Conservation (phyloP, 768 basidiomycete genomes). For the Suillus paluster region DNA sequence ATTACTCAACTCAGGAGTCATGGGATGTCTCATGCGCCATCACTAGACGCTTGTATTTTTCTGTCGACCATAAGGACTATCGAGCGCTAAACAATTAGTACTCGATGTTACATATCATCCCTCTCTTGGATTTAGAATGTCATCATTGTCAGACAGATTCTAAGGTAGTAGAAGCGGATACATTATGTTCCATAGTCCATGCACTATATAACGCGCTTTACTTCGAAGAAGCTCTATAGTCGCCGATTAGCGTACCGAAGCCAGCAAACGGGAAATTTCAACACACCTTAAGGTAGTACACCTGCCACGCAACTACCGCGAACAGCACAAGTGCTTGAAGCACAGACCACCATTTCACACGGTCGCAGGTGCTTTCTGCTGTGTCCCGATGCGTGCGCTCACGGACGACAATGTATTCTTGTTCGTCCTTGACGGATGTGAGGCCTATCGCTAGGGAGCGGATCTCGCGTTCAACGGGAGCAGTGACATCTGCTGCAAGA, state of each 20-base stretch:
- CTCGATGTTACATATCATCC: not conserved
- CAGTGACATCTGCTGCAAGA: slow-evolving; percentile 67
- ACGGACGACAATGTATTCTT: slow-evolving; percentile 96
- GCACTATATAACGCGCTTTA: slow-evolving; percentile 77
- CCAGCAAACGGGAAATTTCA: not conserved
- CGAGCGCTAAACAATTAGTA: not conserved
- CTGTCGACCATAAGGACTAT: not conserved
- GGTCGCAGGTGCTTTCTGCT: slow-evolving; percentile 88
- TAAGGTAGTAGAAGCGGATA: not conserved
- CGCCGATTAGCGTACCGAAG: slow-evolving; percentile 46
- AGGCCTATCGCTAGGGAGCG: slow-evolving; percentile 81
- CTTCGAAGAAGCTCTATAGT: slow-evolving; percentile 70
- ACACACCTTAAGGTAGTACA: slow-evolving; percentile 90
- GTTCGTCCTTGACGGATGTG: slow-evolving; percentile 94
- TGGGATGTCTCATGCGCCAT: too few species aligned
- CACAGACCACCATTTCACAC: slow-evolving; percentile 99
- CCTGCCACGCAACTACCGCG: slow-evolving; percentile 93
- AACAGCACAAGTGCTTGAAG: slow-evolving; percentile 87
- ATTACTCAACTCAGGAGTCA: not conserved
- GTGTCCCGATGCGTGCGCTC: slow-evolving; percentile 95
- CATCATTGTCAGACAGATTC: not conserved
- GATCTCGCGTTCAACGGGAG: slow-evolving; percentile 96
- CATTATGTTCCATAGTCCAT: not conserved
- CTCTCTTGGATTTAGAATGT: not conserved
- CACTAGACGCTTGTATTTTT: not conserved